A percentile compares a stretch with the other conserved stretches of the same genome.
Evolutionary conservation across 768 basidiomycete species (phyloP).

Genomic region (Amanita polypyramis): DNA sequence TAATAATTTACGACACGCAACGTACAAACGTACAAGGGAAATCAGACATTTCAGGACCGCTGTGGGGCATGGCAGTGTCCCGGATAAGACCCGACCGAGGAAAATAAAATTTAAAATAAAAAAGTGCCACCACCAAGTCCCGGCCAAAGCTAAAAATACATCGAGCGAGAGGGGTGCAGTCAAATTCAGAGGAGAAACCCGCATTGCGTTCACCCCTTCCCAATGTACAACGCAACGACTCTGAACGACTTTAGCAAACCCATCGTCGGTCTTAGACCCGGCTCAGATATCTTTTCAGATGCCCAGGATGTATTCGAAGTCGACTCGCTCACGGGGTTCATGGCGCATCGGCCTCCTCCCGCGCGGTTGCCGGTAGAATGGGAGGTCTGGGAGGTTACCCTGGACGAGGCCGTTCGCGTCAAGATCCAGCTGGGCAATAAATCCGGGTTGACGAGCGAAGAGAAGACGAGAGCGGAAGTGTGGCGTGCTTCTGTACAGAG

Average conservation of each 20-base stretch:
- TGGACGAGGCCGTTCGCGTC: conserved; percentile 36
- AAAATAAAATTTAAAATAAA: too few species aligned
- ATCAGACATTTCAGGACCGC: too few species aligned
- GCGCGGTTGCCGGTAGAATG: conserved; percentile 49
- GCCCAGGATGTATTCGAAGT: conserved; percentile 62
- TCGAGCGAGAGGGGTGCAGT: too few species aligned
- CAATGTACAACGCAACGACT: too few species aligned
- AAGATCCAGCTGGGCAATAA: conserved; percentile 56
- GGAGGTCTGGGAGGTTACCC: conserved; percentile 62
- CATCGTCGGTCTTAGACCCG: not conserved
- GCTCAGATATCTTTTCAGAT: not conserved
- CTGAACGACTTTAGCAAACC: not conserved
- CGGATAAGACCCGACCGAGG: too few species aligned
- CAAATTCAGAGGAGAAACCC: too few species aligned
- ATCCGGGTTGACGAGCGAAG: conserved; percentile 14
- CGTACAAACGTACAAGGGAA: too few species aligned
- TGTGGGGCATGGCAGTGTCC: too few species aligned
- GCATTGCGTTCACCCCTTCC: too few species aligned
- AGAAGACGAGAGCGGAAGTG: not conserved
- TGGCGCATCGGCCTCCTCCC: conserved; percentile 71
- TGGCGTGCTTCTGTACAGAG: conserved; percentile 2
- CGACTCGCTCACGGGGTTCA: conserved; percentile 83
- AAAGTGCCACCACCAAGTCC: too few species aligned
- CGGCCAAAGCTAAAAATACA: too few species aligned
- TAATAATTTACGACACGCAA: too few species aligned